phyloP scores from a whole-genome alignment of 1,139 yeast species.

The Pichia sp. region DNA sequence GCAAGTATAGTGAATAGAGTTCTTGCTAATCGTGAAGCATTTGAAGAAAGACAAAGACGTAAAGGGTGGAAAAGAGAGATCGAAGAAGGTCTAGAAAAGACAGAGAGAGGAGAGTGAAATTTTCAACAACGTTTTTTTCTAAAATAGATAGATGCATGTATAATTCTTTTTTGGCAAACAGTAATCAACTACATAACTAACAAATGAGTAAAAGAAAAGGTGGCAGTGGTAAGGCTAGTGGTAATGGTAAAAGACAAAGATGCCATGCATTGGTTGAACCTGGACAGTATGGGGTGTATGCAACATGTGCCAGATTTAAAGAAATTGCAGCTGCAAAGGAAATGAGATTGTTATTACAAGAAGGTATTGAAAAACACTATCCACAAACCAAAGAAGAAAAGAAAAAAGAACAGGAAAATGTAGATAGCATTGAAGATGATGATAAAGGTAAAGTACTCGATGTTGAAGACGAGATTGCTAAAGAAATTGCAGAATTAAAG shows the following conservation, averaged over 20 bases:
- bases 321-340: constrained; percentile 74
- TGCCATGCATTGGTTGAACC: constrained; percentile 60
- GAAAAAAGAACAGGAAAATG: constrained; percentile 30
- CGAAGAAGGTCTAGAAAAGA: constrained; percentile 30
- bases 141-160: background rate
- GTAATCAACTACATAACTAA: background rate
- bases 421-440: constrained; percentile 28
- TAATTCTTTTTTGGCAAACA: no score
- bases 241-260: constrained; percentile 39
- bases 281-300: constrained; percentile 75
- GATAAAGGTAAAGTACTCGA: constrained; percentile 28
- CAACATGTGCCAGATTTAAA: constrained; percentile 74
- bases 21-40: constrained; percentile 53
- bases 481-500: constrained; percentile 40
- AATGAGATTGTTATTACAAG: constrained; percentile 53
- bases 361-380: constrained; percentile 50
- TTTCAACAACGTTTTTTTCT: background rate
- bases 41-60: constrained; percentile 71
- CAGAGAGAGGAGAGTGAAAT: background rate
- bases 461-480: constrained; percentile 69
- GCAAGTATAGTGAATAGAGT: constrained; percentile 64
- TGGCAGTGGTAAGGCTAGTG: constrained; percentile 6
- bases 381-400: constrained; percentile 31
- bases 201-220: constrained; percentile 35
- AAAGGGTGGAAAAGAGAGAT: constrained; percentile 65